Evolutionary conservation across 768 basidiomycete genomes (phyloP).

Genomic region (Hydnum rufescens): DNA sequence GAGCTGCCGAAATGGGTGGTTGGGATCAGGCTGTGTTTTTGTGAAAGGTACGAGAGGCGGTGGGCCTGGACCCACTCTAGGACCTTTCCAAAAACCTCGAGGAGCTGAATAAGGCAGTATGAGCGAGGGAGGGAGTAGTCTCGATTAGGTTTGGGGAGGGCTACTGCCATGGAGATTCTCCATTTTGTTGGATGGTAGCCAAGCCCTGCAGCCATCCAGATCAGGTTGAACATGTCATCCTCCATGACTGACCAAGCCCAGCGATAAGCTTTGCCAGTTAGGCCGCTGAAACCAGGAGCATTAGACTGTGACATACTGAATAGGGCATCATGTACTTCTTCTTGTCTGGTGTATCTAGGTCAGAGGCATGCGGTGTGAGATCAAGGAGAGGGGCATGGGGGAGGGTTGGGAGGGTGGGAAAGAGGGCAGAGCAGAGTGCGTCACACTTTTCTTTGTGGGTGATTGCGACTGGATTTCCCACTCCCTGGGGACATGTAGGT

Average conservation of each 20-base stretch:
- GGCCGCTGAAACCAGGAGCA: constrained; percentile 6
- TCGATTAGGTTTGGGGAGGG: constrained; percentile 7
- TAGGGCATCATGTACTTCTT: constrained; percentile 4
- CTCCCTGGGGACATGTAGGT: background rate
- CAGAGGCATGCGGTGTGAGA: background rate
- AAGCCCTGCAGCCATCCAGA: background rate
- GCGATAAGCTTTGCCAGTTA: background rate
- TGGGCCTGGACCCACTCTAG: constrained; percentile 16
- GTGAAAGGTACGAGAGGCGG: constrained; percentile 13
- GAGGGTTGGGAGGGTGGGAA: background rate
- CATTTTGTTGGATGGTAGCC: constrained; percentile 9
- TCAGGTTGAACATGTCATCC: constrained; percentile 2
- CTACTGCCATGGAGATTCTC: constrained; percentile 4
- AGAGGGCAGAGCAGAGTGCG: background rate
- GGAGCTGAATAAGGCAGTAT: constrained; percentile 8
- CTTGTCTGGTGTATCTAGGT: background rate
- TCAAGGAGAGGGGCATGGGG: background rate
- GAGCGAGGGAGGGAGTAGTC: constrained; percentile 9
- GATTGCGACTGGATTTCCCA: background rate
- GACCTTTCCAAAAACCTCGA: constrained; percentile 19
- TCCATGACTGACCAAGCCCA: constrained; percentile 5
- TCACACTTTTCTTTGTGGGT: background rate
- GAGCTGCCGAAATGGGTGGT: constrained; percentile 16
- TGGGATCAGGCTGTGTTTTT: constrained; percentile 10
- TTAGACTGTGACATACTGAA: constrained; percentile 1